Conservation (phyloP, 179 eudicot genomes). For the Silene coronaria region DNA sequence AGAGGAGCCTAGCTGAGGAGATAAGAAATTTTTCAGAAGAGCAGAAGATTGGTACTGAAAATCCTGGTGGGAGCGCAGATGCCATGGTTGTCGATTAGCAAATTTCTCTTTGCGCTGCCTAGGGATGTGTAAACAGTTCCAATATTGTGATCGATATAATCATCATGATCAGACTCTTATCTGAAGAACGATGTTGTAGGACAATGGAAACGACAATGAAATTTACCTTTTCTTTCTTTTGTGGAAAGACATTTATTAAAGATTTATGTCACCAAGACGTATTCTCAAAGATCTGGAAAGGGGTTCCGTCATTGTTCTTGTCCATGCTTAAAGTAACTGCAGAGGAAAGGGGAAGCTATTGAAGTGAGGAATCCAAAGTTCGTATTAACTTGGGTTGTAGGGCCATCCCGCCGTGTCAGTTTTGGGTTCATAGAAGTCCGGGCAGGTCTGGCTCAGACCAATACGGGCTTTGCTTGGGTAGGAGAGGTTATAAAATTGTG, state of each 20-base stretch:
- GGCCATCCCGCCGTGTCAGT: not conserved
- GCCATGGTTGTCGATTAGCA: constrained; percentile 76
- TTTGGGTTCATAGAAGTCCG: not conserved
- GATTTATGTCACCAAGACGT: not conserved
- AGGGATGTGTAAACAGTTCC: not conserved
- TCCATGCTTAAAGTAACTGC: too few species aligned
- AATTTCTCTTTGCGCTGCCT: not conserved
- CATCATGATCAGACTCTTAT: not conserved
- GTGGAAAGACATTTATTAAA: not conserved
- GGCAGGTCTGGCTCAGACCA: not conserved
- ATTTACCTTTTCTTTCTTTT: not conserved
- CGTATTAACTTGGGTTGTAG: not conserved
- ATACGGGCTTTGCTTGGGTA: not conserved
- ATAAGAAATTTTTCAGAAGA: constrained; percentile 50
- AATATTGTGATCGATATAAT: not conserved
- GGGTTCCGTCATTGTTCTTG: too few species aligned
- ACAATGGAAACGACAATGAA: not conserved
- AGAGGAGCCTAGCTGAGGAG: constrained; percentile 70
- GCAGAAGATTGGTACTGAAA: constrained; percentile 39
- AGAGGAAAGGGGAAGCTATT: too few species aligned
- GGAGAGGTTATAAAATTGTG: too few species aligned
- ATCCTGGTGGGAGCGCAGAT: constrained; percentile 48
- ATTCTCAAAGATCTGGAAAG: too few species aligned
- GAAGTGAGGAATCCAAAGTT: not conserved
- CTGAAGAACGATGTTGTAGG: not conserved